phyloP scores from a whole-genome alignment of 495 filamentous ascomycete species.

The Trichoderma orchidacearum region DNA sequence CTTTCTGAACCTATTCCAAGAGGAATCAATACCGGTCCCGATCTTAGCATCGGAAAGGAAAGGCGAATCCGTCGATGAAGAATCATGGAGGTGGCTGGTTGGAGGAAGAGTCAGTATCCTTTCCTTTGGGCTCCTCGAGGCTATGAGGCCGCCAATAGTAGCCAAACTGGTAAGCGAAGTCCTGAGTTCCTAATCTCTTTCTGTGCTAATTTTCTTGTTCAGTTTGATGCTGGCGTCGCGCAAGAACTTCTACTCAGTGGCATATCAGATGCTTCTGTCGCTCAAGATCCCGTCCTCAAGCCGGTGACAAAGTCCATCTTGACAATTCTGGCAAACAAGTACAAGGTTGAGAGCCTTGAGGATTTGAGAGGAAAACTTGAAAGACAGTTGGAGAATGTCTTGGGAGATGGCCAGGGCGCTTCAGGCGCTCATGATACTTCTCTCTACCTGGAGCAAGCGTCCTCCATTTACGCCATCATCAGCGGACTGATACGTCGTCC shows the following conservation, averaged over 20 bases:
- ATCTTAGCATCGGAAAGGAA: not conserved
- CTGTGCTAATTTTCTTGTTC: conserved; percentile 4
- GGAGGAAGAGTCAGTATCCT: conserved; percentile 9
- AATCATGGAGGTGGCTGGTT: not conserved
- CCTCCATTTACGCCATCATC: conserved; percentile 3
- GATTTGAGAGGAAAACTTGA: conserved; percentile 10
- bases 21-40: not conserved
- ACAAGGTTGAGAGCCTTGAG: conserved; percentile 14
- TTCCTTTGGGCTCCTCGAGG: conserved; percentile 28
- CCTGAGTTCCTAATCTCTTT: not conserved
- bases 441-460: conserved; percentile 1
- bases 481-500: not conserved
- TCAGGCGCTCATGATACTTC: not conserved
- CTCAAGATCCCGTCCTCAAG: not conserved
- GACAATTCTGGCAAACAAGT: conserved; percentile 21
- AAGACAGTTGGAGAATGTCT: conserved; percentile 4
- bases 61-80: not conserved
- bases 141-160: conserved; percentile 25
- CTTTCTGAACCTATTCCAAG: conserved; percentile 1
- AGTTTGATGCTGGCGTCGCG: conserved; percentile 3
- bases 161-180: conserved; percentile 15
- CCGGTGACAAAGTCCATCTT: conserved; percentile 11
- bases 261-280: not conserved
- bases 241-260: not conserved
- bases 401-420: conserved; percentile 1